Conservation (phyloP, 768 basidiomycete genomes). For the Floccularia luteovirens region DNA sequence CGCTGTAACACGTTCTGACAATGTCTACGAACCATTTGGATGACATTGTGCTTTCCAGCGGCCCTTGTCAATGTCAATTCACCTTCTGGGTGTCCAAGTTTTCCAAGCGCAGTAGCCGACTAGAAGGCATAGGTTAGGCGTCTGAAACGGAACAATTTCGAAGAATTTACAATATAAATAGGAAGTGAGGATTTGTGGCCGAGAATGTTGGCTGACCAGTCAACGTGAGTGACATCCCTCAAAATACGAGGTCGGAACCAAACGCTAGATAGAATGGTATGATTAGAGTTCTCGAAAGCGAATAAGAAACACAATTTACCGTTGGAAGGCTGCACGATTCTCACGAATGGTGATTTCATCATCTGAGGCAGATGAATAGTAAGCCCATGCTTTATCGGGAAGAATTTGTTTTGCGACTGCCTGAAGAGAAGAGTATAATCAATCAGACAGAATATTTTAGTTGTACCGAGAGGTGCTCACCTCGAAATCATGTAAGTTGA, state of each 20-base stretch:
- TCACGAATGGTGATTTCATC: conserved; percentile 89
- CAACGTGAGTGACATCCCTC: conserved; percentile 75
- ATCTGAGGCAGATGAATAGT: conserved; percentile 94
- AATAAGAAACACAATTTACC: no score
- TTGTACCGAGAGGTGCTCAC: conserved; percentile 23
- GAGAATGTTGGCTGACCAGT: conserved; percentile 78
- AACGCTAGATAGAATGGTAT: conserved; percentile 30
- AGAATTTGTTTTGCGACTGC: conserved; percentile 79
- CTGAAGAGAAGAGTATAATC: conserved; percentile 24
- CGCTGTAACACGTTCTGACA: neutral
- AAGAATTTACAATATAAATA: conserved; percentile 59
- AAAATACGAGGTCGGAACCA: conserved; percentile 91
- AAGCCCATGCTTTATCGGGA: conserved; percentile 88
- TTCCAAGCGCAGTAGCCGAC: conserved; percentile 84
- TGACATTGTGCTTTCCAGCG: conserved; percentile 64
- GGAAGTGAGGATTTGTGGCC: conserved; percentile 73
- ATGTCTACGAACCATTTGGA: conserved; percentile 34
- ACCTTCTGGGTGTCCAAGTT: conserved; percentile 93
- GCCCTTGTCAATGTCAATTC: conserved; percentile 88
- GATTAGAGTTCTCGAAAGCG: no score
- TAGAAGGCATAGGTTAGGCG: conserved; percentile 8
- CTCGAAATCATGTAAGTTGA: conserved; percentile 95
- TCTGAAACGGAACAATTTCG: neutral
- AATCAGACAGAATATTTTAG: neutral
- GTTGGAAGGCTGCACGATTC: conserved; percentile 87